Base-by-base conservation (phyloP, 2,329 filamentous ascomycete species). In the Xylariaceae sp. region DNA sequence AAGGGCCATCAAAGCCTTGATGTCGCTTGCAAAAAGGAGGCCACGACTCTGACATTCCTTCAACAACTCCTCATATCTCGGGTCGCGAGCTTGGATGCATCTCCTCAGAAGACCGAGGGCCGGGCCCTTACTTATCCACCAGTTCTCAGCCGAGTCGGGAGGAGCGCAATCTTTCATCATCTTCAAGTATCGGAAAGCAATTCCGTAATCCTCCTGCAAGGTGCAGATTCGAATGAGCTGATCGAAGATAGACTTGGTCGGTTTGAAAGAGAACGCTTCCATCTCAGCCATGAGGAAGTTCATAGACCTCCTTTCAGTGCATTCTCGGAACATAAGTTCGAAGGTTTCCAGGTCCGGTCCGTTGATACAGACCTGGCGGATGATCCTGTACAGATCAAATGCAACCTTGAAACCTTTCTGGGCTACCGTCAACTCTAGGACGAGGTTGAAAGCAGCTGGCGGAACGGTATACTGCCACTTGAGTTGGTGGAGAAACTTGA, bases 401-500 rank as follows among this genome's bases (percentile, higher is more conserved):
- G 73, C 73, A 5, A 56, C 49, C 51, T 61, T 65, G 51, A 73
- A 69, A 4, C 64, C 66, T 9, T 53, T 56, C 35, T 69, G 67
- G 6, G 61, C 18, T 41, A 62, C 55, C 11, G 60, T 67, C 45
- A 73, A 72, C 58, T 78, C 76, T 7, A 78, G 64, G 10, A 78
- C 68, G 15, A 76, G 74, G 60, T 77, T 77, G 64, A 77, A 73
- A 2, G 75, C 73, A 5, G 73, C 71, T 15, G 71, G 62, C 8
- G 77, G 76, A 15, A 78, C 64, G 4, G 66, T 61, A 59, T 74
- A 68, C 13, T 69, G 66, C 48, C 62, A 59, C 53, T 80, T 78
- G 34, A 92, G 75, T 0, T 77, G 70, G 53, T 82, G 77, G 10
- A 96, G 78, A 1, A 80, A 75, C 2, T 72, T 66, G 68, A 88